These are phyloP conservation scores for Pseudoturritis turrita DNA, from an alignment of 345 rosid genomes.

Conservation along the genomic window DNA sequence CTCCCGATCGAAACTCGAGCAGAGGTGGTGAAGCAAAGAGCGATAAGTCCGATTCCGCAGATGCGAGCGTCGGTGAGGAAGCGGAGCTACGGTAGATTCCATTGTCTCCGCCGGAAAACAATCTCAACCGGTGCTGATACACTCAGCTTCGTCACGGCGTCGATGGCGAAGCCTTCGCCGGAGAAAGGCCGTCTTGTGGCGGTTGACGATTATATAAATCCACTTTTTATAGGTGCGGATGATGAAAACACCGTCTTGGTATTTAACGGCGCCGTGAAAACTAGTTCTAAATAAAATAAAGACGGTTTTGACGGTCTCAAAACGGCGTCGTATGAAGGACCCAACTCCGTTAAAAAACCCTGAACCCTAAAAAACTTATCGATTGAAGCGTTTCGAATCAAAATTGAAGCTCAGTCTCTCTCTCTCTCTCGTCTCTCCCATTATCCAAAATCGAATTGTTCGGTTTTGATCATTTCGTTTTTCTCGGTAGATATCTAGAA, in stretches of 20 bases:
- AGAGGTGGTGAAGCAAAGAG: slow-evolving; percentile 38
- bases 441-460: neutral
- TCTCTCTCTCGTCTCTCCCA: neutral
- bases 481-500: no score
- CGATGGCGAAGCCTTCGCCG: no score
- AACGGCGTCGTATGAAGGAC: slow-evolving; percentile 4
- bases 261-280: slow-evolving; percentile 19
- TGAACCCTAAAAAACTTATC: slow-evolving; percentile 24
- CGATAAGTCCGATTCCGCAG: slow-evolving; percentile 41
- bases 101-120: neutral
- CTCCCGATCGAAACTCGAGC: slow-evolving; percentile 43
- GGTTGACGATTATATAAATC: slow-evolving; percentile 1
- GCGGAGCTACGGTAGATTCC: neutral
- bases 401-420: slow-evolving; percentile 14
- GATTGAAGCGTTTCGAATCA: neutral
- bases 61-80: slow-evolving; percentile 9
- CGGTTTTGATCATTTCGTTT: neutral
- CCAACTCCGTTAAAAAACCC: neutral
- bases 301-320: neutral
- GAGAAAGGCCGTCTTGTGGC: slow-evolving; percentile 15
- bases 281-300: neutral
- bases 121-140: neutral
- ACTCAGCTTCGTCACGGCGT: neutral
- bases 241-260: neutral
- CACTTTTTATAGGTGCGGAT: neutral